Evolutionary conservation across 768 basidiomycete species (phyloP).

Genomic region (Suillus americanus): DNA sequence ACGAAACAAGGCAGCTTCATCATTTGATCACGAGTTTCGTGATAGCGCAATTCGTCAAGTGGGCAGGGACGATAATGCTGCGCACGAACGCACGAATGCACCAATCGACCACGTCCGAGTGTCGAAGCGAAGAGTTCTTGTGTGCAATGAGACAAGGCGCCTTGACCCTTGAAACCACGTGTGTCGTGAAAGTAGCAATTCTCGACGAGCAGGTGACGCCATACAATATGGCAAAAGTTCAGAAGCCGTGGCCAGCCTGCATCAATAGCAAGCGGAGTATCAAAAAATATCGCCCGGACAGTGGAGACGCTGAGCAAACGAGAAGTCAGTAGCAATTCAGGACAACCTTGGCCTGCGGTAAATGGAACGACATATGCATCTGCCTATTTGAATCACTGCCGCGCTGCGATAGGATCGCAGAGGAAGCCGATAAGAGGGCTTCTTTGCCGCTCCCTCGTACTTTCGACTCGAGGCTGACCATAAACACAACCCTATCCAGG

Average conservation of each 20-base stretch:
- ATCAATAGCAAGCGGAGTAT: conserved; percentile 1
- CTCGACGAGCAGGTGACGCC: not conserved
- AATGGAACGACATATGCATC: conserved; percentile 4
- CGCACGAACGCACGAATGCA: not conserved
- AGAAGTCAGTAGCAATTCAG: not conserved
- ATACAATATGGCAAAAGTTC: not conserved
- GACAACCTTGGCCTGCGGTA: not conserved
- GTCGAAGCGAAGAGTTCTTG: conserved; percentile 1
- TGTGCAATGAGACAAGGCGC: not conserved
- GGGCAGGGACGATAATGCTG: conserved; percentile 4
- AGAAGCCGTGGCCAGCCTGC: not conserved
- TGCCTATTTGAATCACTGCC: conserved; percentile 9
- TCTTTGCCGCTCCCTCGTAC: conserved; percentile 8
- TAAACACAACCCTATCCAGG: not conserved
- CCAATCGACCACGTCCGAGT: conserved; percentile 1
- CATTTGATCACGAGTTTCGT: not conserved
- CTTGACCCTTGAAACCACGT: not conserved
- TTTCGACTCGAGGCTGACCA: conserved; percentile 6
- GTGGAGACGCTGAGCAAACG: not conserved
- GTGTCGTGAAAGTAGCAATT: not conserved
- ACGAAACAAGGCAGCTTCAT: conserved; percentile 1
- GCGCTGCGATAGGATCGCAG: conserved; percentile 10
- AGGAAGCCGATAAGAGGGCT: conserved; percentile 10
- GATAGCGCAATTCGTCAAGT: not conserved
- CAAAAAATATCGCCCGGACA: not conserved